Evolutionary conservation across 2,329 filamentous ascomycete genomes (phyloP), one percentile per base, ranked within the genome.

Genomic region (Epichloe festucae): DNA sequence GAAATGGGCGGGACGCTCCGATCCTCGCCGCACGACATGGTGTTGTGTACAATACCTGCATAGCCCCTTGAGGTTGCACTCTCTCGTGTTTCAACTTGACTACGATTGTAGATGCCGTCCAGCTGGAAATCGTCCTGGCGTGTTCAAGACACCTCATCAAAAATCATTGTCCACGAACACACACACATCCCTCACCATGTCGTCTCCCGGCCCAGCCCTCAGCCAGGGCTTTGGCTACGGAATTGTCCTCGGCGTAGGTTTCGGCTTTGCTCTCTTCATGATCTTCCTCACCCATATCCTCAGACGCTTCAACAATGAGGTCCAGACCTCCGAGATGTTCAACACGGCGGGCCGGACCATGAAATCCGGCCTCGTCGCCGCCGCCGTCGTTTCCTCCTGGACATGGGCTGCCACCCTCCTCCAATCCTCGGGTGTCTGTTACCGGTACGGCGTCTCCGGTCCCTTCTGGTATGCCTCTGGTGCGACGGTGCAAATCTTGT

Each of bases 251-350:
- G 86, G 86, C 17, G 67, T 90, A 15, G 86, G 87, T 19, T 81
- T 85, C 59, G 75, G 78, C 27, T 90, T 90, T 67, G 83, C 86
- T 40, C 70, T 89, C 53, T 80, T 83, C 54, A 87, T 87, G 84
- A 86, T 86, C 60, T 69, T 79, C 50, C 82, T 82, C n/a, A 87
- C 83, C 2, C 84, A 82, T 66, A 75, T 85, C 31, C 69, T 87
- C 53, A 84, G 82, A 62, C 72, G 81, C 63, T 79, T 69, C 59
- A 70, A 70, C 58, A 65, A 67, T 48, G 89, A 93, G 65, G 73
- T 90, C 3, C 89, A 95, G 66, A 95, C 90, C 0, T 90, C 86
- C 0, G 89, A 95, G 70, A 93, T 89, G 80, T 95, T 95, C 74
- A 89, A 79, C 56, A 95, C 89, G 0, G 89, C 89, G 48, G 89